phyloP scores from a whole-genome alignment of 1,139 yeast genomes.

The Lizanozyma gosingica region DNA sequence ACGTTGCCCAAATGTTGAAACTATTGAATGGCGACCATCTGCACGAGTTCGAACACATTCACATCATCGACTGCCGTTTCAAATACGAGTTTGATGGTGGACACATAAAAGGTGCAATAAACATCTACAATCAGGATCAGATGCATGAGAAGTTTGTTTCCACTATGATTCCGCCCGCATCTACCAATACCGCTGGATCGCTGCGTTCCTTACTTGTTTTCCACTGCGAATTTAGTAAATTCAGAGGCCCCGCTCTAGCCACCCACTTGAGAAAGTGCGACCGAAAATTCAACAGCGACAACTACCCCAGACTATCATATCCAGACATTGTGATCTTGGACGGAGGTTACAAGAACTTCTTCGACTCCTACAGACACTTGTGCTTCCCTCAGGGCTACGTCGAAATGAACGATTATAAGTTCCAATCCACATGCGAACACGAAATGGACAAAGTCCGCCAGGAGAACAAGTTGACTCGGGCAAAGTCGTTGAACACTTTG shows the following conservation, averaged over 20 bases:
- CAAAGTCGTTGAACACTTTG: slow-evolving; percentile 19
- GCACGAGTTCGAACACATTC: slow-evolving; percentile 48
- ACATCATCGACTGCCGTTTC: slow-evolving; percentile 81
- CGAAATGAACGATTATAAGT: slow-evolving; percentile 76
- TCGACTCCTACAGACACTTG: slow-evolving; percentile 38
- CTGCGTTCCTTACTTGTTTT: slow-evolving; percentile 53
- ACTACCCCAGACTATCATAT: slow-evolving; percentile 71
- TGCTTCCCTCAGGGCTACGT: slow-evolving; percentile 76
- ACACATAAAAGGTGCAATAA: slow-evolving; percentile 76
- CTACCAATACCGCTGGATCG: slow-evolving; percentile 1
- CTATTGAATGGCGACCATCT: slow-evolving; percentile 51
- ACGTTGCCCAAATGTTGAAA: slow-evolving; percentile 51
- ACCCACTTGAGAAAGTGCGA: slow-evolving; percentile 77
- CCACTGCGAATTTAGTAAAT: slow-evolving; percentile 91
- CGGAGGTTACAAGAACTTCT: slow-evolving; percentile 86
- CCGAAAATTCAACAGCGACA: slow-evolving; percentile 59
- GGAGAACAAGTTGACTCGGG: slow-evolving; percentile 41
- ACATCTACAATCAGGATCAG: slow-evolving; percentile 62
- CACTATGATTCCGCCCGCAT: slow-evolving; percentile 6
- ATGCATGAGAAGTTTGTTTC: slow-evolving; percentile 45
- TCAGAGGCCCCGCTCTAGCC: slow-evolving; percentile 91
- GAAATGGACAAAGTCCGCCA: slow-evolving; percentile 64
- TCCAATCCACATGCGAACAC: slow-evolving; percentile 56
- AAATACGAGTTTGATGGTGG: slow-evolving; percentile 91
- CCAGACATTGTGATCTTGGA: slow-evolving; percentile 85